phyloP scores from a whole-genome alignment of 495 filamentous ascomycete species.

The Trichoderma virens region DNA sequence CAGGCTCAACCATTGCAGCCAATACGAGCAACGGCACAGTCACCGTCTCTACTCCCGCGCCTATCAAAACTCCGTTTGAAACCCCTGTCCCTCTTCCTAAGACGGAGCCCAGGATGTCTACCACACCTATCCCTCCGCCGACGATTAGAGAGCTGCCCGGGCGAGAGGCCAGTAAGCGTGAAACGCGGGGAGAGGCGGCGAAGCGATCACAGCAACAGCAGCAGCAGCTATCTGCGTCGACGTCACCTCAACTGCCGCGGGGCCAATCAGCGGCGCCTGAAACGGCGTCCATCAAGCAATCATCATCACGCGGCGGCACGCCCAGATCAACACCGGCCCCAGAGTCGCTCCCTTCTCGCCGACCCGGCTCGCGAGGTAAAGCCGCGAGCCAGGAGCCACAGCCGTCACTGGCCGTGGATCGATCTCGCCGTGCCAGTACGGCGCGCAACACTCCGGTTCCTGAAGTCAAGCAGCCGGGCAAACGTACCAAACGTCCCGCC shows the following conservation, averaged over 20 bases:
- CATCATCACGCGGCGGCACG: constrained; percentile 9
- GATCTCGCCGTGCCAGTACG: constrained; percentile 48
- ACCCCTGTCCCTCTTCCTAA: constrained; percentile 20
- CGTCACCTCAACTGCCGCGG: not conserved
- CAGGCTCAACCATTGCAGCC: constrained; percentile 16
- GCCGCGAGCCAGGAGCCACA: constrained; percentile 43
- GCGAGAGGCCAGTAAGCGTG: constrained; percentile 10
- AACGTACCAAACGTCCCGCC: constrained; percentile 59
- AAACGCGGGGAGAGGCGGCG: constrained; percentile 12
- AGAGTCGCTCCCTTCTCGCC: constrained; percentile 18
- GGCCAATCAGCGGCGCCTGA: not conserved
- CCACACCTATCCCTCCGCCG: constrained; percentile 29
- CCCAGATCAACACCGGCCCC: constrained; percentile 1
- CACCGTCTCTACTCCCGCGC: constrained; percentile 13
- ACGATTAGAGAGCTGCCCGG: constrained; percentile 12
- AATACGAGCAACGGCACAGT: not conserved
- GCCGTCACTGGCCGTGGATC: constrained; percentile 34
- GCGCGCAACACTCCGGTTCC: constrained; percentile 50
- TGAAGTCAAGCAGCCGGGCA: constrained; percentile 36
- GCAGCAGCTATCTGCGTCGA: not conserved
- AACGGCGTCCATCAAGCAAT: not conserved
- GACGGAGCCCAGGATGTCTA: constrained; percentile 16
- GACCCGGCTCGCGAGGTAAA: constrained; percentile 41
- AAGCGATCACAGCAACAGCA: constrained; percentile 9
- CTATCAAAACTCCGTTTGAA: constrained; percentile 24